These are phyloP conservation scores for Cryptosporidium parvum DNA, from an alignment of 169 alveolate genomes.

Conservation along the genomic window DNA sequence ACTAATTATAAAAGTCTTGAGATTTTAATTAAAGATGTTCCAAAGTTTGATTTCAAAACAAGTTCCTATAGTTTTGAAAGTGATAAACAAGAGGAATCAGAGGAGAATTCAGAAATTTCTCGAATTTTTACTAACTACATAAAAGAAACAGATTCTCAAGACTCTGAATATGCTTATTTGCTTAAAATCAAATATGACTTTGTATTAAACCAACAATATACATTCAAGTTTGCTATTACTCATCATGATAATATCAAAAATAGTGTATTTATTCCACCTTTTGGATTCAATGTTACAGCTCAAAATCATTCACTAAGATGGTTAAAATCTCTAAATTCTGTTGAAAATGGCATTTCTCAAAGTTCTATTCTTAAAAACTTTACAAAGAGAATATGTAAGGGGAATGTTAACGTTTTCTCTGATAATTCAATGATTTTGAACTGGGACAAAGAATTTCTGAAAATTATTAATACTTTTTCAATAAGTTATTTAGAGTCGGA, in stretches of 20 bases:
- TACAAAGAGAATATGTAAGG: constrained; percentile 17
- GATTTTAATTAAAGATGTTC: constrained; percentile 27
- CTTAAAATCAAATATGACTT: constrained; percentile 9
- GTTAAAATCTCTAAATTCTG: constrained; percentile 16
- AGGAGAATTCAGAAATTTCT: not conserved
- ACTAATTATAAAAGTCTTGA: constrained; percentile 60
- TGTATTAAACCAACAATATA: constrained; percentile 21
- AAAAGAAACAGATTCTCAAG: constrained; percentile 6
- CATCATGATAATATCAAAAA: constrained; percentile 39
- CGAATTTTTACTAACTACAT: constrained; percentile 19
- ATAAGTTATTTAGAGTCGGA: not conserved
- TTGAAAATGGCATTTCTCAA: not conserved
- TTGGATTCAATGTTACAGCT: constrained; percentile 64
- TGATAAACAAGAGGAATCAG: not conserved
- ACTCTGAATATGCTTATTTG: constrained; percentile 41
- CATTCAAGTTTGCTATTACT: constrained; percentile 60
- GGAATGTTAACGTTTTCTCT: not conserved
- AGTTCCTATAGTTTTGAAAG: constrained; percentile 25
- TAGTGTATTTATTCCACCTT: constrained; percentile 67
- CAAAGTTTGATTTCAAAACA: constrained; percentile 44
- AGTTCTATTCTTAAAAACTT: not conserved
- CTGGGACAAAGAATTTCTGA: constrained; percentile 21
- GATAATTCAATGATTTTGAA: constrained; percentile 26
- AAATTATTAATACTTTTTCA: not conserved
- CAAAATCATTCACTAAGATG: constrained; percentile 35